Conservation (phyloP, 768 basidiomycete species). For the Boletus sp. region DNA sequence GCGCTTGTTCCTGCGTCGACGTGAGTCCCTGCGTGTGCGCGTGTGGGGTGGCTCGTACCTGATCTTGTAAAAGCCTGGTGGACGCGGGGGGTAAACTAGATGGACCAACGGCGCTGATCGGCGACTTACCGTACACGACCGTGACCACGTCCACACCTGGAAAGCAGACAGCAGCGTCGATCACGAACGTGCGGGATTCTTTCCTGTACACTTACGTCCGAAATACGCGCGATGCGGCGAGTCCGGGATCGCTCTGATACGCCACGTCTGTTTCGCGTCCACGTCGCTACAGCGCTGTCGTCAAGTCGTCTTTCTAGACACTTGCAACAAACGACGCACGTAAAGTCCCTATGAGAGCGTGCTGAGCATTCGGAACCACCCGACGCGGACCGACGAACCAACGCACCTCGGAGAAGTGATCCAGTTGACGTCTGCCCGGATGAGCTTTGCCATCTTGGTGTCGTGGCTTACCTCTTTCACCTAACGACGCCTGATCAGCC, state of each 20-base stretch:
- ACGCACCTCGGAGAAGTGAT: conserved; percentile 67
- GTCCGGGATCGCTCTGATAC: conserved; percentile 62
- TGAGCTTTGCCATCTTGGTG: conserved; percentile 63
- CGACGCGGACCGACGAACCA: not conserved
- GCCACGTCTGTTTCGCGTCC: conserved; percentile 72
- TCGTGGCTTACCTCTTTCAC: conserved; percentile 83
- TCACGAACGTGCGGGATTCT: not conserved
- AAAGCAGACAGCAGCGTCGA: not conserved
- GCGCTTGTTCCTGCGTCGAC: conserved; percentile 43
- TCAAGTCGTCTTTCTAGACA: not conserved
- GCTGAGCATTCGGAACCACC: not conserved
- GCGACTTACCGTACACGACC: conserved; percentile 66
- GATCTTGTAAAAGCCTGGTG: conserved; percentile 76
- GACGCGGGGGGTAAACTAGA: not conserved
- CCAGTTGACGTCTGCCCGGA: conserved; percentile 81
- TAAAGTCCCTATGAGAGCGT: conserved; percentile 56
- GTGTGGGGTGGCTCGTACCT: conserved; percentile 39
- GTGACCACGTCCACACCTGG: conserved; percentile 63
- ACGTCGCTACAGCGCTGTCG: conserved; percentile 51
- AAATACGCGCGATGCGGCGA: conserved; percentile 62
- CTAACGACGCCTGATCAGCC: conserved; percentile 35
- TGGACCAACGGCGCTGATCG: not conserved
- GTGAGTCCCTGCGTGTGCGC: not conserved
- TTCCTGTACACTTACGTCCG: conserved; percentile 52
- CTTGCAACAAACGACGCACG: conserved; percentile 42